Evolutionary conservation across 306 rosid species (phyloP).

Genomic region (Quercus dentata): DNA sequence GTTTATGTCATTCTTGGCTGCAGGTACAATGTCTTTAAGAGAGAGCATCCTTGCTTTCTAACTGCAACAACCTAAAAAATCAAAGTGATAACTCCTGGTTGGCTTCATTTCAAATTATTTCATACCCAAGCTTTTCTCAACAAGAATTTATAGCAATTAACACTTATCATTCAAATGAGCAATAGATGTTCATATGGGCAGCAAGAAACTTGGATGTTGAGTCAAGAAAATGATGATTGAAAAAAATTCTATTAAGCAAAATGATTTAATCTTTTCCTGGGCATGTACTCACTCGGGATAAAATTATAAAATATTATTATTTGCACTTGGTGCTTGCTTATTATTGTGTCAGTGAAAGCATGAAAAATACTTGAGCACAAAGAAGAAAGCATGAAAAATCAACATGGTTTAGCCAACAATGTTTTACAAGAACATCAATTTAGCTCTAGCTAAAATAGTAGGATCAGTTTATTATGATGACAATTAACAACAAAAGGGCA

Average conservation of each 20-base stretch:
- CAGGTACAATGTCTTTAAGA: conserved; percentile 66
- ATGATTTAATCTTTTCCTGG: no score
- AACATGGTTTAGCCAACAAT: no score
- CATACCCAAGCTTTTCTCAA: background rate
- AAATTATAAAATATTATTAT: no score
- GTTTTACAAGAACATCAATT: no score
- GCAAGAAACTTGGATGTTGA: background rate
- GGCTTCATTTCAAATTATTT: background rate
- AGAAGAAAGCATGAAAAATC: background rate
- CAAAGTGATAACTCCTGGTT: background rate
- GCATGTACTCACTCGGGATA: no score
- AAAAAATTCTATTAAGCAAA: no score
- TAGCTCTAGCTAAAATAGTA: no score
- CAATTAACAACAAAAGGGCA: no score
- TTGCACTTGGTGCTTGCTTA: no score
- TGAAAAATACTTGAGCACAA: background rate
- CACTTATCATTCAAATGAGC: background rate
- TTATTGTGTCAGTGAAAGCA: background rate
- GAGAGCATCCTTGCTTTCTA: conserved; percentile 29
- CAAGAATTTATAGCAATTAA: background rate
- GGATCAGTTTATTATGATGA: no score
- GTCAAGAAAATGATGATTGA: no score
- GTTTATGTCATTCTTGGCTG: conserved; percentile 81
- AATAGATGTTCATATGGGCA: background rate
- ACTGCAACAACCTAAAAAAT: conserved; percentile 3